Base-by-base conservation (phyloP, 1,284 basidiomycete species). In the Sporisorium sorghi region DNA sequence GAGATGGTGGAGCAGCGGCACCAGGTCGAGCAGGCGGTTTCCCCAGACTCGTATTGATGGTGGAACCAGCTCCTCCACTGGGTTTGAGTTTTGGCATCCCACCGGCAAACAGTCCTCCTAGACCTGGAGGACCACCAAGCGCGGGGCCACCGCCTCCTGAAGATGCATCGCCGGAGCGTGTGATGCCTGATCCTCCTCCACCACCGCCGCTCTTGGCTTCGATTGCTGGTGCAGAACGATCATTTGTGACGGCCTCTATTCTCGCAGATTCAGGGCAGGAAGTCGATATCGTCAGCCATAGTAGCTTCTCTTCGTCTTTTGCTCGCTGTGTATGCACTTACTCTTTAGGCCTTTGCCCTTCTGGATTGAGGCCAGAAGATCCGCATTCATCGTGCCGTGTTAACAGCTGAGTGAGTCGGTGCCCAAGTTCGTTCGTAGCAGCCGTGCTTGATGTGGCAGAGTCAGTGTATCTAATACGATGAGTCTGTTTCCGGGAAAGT, bases 81-180 rank as follows among this genome's bases (percentile, higher is more conserved):
- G 75, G 72, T 86, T 91, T 94, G 77, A 96, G 84, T 81, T 92
- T 93, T 2, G 94, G 94, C 87, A 96, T 91, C 1, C 94, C 93
- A 23, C 92, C 93, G 40, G 93, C 93, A 81, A 96, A 95, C 6
- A 96, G 85, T 5, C 90, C 91, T 28, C 90, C 94, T 14, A 95
- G 86, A 82, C 94, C 93, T 35, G 92, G 92, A 17, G 78, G 60
- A 17, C 63, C 58, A 11, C 77, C 60, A 19, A 86, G 84, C 24
- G 85, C 83, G 32, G 86, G 83, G 54, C 86, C 87, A 15, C 86
- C 85, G 11, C 63, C 68, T 12, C 61, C 61, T 11, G 51, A 57
- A 30, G 54, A 53, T 21, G 66, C 48, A 44, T 52, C 65, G 10
- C 64, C 76, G 21, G 63, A 67, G 19, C 69, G 65, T 3, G 68